A percentile compares a stretch with the other conserved stretches of the same genome.
These are phyloP conservation scores for Blastomyces percursus DNA, from an alignment of 2,329 filamentous ascomycete species.

Conservation along the genomic window DNA sequence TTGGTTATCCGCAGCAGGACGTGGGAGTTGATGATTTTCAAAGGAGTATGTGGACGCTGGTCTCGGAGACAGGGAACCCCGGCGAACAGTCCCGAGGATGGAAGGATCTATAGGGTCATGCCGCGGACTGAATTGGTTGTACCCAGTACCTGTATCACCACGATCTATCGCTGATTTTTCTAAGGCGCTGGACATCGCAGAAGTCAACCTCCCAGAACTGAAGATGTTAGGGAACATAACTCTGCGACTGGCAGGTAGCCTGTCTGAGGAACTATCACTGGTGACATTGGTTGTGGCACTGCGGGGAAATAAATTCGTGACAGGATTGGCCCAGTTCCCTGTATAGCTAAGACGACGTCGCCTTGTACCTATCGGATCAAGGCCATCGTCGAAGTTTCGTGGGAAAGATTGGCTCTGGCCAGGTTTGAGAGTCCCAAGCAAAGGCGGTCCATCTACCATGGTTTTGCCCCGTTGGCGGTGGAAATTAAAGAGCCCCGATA, in stretches of 20 bases:
- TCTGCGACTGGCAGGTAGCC: slow-evolving; percentile 25
- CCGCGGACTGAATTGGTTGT: slow-evolving; percentile 38
- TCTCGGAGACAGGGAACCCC: slow-evolving; percentile 36
- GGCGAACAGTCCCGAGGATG: slow-evolving; percentile 33
- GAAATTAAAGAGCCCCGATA: slow-evolving; percentile 47
- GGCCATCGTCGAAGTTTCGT: slow-evolving; percentile 41
- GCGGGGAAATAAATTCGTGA: slow-evolving; percentile 36
- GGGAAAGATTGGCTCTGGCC: slow-evolving; percentile 56
- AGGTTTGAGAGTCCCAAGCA: slow-evolving; percentile 47
- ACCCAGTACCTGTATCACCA: slow-evolving; percentile 28
- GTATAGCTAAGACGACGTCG: slow-evolving; percentile 48
- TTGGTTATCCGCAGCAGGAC: slow-evolving; percentile 67
- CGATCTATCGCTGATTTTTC: slow-evolving; percentile 23
- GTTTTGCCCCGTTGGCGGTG: slow-evolving; percentile 53
- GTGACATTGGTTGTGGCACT: slow-evolving; percentile 35
- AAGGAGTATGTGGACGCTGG: slow-evolving; percentile 46
- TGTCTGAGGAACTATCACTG: slow-evolving; percentile 31
- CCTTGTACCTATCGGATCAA: slow-evolving; percentile 40
- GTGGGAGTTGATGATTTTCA: slow-evolving; percentile 47
- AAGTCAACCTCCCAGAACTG: slow-evolving; percentile 29
- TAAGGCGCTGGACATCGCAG: slow-evolving; percentile 22
- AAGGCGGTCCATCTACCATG: slow-evolving; percentile 46
- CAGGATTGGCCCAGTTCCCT: slow-evolving; percentile 43
- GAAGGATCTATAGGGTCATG: slow-evolving; percentile 39
- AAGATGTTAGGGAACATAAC: slow-evolving; percentile 35